phyloP scores from a whole-genome alignment of 805 yeast species.

The Saturnispora saitoi region DNA sequence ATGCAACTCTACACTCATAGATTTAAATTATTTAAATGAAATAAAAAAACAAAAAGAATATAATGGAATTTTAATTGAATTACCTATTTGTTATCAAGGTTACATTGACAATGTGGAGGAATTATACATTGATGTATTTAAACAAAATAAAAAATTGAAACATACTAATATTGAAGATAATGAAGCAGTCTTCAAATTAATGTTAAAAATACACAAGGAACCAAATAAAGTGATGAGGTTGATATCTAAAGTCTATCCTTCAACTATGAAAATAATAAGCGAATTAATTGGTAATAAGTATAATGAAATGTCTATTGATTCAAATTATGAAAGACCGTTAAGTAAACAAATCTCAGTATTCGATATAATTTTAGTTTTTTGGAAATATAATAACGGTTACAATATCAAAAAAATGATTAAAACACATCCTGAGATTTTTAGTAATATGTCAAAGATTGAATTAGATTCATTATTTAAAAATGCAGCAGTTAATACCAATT shows the following conservation, averaged over 20 bases:
- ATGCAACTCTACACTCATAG: neutral
- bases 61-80: neutral
- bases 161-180: neutral
- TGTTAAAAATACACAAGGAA: neutral
- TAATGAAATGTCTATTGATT: neutral
- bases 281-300: neutral
- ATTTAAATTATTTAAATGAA: neutral
- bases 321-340: neutral
- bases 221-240: neutral
- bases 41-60: neutral
- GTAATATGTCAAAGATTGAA: neutral
- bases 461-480: neutral
- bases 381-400: neutral
- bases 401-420: neutral
- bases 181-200: neutral
- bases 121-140: neutral
- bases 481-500: neutral
- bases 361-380: neutral
- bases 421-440: neutral
- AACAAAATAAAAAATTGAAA: neutral
- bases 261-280: neutral
- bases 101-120: neutral
- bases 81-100: neutral
- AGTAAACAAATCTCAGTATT: neutral
- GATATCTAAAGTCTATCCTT: neutral